These are phyloP conservation scores for Rubia occidens DNA, from an alignment of 305 asterid genomes.

Conservation along the genomic window DNA sequence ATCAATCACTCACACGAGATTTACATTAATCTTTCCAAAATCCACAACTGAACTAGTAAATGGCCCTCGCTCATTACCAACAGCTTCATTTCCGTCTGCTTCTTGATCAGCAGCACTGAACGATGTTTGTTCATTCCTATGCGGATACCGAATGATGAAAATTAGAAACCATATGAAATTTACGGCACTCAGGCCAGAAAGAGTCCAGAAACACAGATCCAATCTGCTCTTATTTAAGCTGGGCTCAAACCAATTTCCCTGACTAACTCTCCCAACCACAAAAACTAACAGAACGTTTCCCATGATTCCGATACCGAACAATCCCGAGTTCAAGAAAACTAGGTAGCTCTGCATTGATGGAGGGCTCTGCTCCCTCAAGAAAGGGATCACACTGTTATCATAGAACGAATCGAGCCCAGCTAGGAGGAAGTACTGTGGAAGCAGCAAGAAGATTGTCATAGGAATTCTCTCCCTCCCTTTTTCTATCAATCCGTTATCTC, in stretches of 20 bases:
- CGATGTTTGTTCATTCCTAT: neutral
- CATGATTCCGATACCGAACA: constrained; percentile 16
- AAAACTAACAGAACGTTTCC: constrained; percentile 20
- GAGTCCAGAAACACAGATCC: constrained; percentile 21
- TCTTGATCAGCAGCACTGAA: neutral
- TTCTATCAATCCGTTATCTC: constrained; percentile 18
- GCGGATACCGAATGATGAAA: neutral
- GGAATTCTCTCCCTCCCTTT: constrained; percentile 27
- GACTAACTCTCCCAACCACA: constrained; percentile 17
- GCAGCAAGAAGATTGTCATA: constrained; percentile 28
- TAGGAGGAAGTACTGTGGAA: constrained; percentile 35
- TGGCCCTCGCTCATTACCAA: neutral
- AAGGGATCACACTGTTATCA: constrained; percentile 18
- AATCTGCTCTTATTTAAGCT: constrained; percentile 18
- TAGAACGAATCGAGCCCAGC: constrained; percentile 26
- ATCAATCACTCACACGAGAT: too few relatives aligned
- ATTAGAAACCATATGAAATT: constrained; percentile 1
- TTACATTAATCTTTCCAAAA: too few relatives aligned
- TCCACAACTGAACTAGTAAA: too few relatives aligned
- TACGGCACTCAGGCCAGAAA: constrained; percentile 6
- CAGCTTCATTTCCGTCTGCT: neutral
- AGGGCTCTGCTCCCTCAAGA: constrained; percentile 22
- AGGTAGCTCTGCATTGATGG: constrained; percentile 20
- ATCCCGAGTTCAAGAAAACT: constrained; percentile 1
- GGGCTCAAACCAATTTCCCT: constrained; percentile 20